phyloP scores from a whole-genome alignment of 2,329 filamentous ascomycete genomes.

The Diaporthe australafricana region DNA sequence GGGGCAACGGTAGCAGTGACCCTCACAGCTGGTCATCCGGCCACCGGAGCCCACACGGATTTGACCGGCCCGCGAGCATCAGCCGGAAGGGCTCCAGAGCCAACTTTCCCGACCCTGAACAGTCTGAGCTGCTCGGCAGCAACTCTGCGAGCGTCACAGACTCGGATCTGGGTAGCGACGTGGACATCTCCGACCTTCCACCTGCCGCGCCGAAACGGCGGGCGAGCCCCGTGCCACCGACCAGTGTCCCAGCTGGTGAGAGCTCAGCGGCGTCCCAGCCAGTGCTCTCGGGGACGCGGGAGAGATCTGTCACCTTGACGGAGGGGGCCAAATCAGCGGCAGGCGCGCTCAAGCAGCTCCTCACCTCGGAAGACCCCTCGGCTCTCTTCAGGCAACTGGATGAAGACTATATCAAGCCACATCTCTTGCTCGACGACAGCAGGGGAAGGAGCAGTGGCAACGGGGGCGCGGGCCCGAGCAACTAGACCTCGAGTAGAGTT shows the following conservation, averaged over 20 bases:
- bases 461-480: constrained; percentile 39
- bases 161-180: constrained; percentile 72
- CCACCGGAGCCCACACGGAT: constrained; percentile 60
- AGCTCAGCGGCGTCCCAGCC: constrained; percentile 27
- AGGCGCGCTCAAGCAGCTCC: constrained; percentile 82
- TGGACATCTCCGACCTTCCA: constrained; percentile 75
- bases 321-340: constrained; percentile 41
- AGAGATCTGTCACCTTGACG: constrained; percentile 44
- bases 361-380: constrained; percentile 88
- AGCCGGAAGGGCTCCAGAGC: constrained; percentile 64
- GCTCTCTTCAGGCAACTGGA: constrained; percentile 93
- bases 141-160: constrained; percentile 60
- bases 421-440: constrained; percentile 82
- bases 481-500: background rate
- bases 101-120: constrained; percentile 61
- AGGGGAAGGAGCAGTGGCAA: constrained; percentile 45
- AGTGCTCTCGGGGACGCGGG: constrained; percentile 34
- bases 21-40: constrained; percentile 65
- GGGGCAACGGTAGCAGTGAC: constrained; percentile 41
- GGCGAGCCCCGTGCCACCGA: constrained; percentile 51
- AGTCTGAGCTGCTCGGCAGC: constrained; percentile 65
- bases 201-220: constrained; percentile 64
- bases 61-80: constrained; percentile 58
- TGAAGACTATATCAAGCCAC: constrained; percentile 96
- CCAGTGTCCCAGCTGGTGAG: constrained; percentile 36